phyloP scores from a whole-genome alignment of 768 basidiomycete genomes.

The Naganishia antarctica region DNA sequence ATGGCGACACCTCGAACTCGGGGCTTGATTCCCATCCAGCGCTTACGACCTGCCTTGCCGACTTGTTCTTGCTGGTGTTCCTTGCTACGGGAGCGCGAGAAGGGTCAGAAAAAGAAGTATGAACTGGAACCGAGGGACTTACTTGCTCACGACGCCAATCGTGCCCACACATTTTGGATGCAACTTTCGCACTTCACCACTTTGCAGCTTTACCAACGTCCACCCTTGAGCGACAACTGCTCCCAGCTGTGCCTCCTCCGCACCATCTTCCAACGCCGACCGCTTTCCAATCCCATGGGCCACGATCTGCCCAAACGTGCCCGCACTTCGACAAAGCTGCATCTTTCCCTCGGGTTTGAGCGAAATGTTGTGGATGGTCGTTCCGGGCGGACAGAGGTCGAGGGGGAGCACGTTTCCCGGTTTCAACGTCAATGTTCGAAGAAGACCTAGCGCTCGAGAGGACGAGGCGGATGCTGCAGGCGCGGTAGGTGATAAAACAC shows the following conservation, averaged over 20 bases:
- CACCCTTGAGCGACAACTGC: slow-evolving; percentile 39
- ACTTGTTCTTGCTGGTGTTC: slow-evolving; percentile 77
- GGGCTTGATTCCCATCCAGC: slow-evolving; percentile 82
- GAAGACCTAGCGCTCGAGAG: slow-evolving; percentile 69
- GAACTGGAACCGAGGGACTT: slow-evolving; percentile 28
- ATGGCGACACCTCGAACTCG: slow-evolving; percentile 90
- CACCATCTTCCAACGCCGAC: slow-evolving; percentile 52
- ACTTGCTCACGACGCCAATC: slow-evolving; percentile 85
- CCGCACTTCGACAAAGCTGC: slow-evolving; percentile 82
- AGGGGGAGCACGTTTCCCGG: slow-evolving; percentile 90
- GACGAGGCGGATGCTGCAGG: slow-evolving; percentile 30
- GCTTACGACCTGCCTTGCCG: slow-evolving; percentile 83
- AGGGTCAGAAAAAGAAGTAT: not conserved
- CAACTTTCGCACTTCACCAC: slow-evolving; percentile 86
- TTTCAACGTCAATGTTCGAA: slow-evolving; percentile 76
- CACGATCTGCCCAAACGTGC: slow-evolving; percentile 75
- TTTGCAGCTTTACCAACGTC: slow-evolving; percentile 67
- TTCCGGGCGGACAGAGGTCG: slow-evolving; percentile 85
- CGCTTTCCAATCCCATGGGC: slow-evolving; percentile 60
- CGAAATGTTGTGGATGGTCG: slow-evolving; percentile 78
- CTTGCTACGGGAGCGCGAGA: slow-evolving; percentile 47
- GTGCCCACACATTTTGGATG: slow-evolving; percentile 73
- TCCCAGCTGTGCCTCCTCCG: slow-evolving; percentile 30
- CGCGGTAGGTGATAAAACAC: slow-evolving; percentile 32
- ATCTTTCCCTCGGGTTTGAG: slow-evolving; percentile 71